Evolutionary conservation across 352 stramenopile species (phyloP).

Genomic region (Phytophthora hybrid): DNA sequence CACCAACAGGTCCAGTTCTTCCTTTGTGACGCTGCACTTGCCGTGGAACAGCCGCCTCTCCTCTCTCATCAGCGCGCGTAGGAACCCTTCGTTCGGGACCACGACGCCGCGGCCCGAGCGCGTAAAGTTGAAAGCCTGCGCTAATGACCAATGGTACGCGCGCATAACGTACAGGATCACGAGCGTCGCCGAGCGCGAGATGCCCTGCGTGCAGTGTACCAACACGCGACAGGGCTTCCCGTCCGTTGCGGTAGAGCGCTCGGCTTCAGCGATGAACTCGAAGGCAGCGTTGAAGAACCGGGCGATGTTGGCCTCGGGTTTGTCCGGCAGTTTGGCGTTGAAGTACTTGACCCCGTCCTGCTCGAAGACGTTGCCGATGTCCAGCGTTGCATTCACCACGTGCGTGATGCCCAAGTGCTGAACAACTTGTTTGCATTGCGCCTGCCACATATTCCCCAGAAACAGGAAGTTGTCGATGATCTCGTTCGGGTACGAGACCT

Average conservation of each 20-base stretch:
- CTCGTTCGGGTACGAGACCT: conserved; percentile 79
- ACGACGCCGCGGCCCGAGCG: conserved; percentile 57
- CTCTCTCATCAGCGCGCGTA: conserved; percentile 55
- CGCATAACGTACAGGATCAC: conserved; percentile 81
- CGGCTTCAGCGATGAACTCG: conserved; percentile 54
- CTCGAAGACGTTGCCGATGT: conserved; percentile 67
- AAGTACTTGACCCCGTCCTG: conserved; percentile 61
- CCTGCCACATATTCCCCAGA: conserved; percentile 82
- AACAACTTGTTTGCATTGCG: conserved; percentile 59
- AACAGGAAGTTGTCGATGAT: conserved; percentile 73
- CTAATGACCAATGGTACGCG: conserved; percentile 58
- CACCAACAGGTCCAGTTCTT: conserved; percentile 65
- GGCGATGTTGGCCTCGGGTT: conserved; percentile 52
- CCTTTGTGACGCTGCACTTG: conserved; percentile 55
- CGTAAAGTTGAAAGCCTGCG: conserved; percentile 69
- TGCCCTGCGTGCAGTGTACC: conserved; percentile 79
- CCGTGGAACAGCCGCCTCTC: conserved; percentile 56
- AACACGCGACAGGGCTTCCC: conserved; percentile 53
- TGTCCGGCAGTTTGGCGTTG: conserved; percentile 67
- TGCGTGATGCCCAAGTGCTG: conserved; percentile 75
- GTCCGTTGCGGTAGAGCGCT: conserved; percentile 15
- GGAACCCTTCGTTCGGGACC: conserved; percentile 71
- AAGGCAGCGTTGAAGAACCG: conserved; percentile 57
- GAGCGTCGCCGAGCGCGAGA: conserved; percentile 73
- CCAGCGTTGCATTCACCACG: conserved; percentile 69